Percentiles rank a stretch among this genome's conserved stretches.
phyloP scores from a whole-genome alignment of 345 rosid species.

The Hirschfeldia incana region DNA sequence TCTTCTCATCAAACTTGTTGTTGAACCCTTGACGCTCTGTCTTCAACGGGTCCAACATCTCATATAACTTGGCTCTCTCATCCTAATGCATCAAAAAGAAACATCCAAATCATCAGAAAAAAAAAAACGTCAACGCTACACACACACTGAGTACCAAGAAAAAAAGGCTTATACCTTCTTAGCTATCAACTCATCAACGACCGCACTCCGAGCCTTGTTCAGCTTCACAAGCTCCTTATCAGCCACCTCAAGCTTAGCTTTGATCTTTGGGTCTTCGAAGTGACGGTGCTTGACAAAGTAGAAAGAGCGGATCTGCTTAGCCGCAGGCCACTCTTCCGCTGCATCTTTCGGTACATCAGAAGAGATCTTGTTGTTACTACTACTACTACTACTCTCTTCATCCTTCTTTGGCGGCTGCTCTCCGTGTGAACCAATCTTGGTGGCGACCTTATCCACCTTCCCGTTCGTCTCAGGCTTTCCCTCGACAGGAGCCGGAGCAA shows the following conservation, averaged over 20 bases:
- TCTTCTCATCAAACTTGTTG: slow-evolving; percentile 61
- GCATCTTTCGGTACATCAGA: slow-evolving; percentile 64
- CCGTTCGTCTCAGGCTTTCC: slow-evolving; percentile 52
- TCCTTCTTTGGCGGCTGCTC: slow-evolving; percentile 53
- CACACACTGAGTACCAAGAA: too few species aligned
- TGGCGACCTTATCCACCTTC: slow-evolving; percentile 52
- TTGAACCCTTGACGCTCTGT: slow-evolving; percentile 57
- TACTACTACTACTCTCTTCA: slow-evolving; percentile 39
- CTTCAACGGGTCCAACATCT: slow-evolving; percentile 45
- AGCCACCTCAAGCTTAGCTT: slow-evolving; percentile 61
- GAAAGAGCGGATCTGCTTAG: slow-evolving; percentile 59
- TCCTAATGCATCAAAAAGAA: slow-evolving; percentile 16
- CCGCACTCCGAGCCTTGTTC: slow-evolving; percentile 46
- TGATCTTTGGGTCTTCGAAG: slow-evolving; percentile 62
- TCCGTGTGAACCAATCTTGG: slow-evolving; percentile 61
- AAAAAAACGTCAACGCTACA: too few species aligned
- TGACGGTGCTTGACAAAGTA: slow-evolving; percentile 58
- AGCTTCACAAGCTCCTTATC: slow-evolving; percentile 57
- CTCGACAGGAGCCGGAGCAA: slow-evolving; percentile 57
- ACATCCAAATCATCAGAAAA: background rate
- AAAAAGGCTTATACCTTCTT: slow-evolving; percentile 54
- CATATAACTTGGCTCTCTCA: slow-evolving; percentile 50
- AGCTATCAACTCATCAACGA: slow-evolving; percentile 50
- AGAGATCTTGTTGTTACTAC: slow-evolving; percentile 18
- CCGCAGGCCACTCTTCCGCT: slow-evolving; percentile 81